Base-by-base conservation (phyloP, 2,329 filamentous ascomycete species). In the Colletotrichum shisoi region DNA sequence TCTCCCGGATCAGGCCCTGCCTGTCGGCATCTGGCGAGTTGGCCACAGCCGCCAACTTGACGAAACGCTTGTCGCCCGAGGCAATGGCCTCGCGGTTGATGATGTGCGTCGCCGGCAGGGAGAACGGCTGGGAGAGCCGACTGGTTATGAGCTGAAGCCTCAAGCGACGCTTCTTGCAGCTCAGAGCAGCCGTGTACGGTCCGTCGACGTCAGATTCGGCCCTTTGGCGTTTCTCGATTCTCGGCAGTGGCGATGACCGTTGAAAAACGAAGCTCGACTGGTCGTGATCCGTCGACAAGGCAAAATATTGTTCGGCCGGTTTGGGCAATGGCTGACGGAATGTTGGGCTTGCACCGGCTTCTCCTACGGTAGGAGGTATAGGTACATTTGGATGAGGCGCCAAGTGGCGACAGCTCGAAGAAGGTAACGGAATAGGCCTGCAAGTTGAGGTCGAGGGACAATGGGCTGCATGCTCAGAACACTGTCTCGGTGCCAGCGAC, bases 31-130 rank as follows among this genome's bases (percentile, higher is more conserved):
- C 78, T 19, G 79, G 71, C 21, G 81, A 75, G 24, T 54, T 65
- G 37, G 57, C 66, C 45, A 49, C 63, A 4, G 81, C 79, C 0
- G 83, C 81, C 63, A 84, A 77, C 72, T 83, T 83, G 37, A 83
- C 71, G 59, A 86, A 83, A 3, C 82, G 78, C 71, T 79, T 83
- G 69, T 84, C 80, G 4, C 82, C 80, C 1, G 75, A 71, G 1
- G 79, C 76, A 12, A 76, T 73, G 13, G 79, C 81, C 63, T 87
- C 87, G 31, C 88, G 84, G 74, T 89, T 86, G 59, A 89, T 81
- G 63, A 91, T 90, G 72, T 92, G 89, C 49, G 89, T 88, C 3
- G 90, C 87, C 0, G 90, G 90, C 34, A 85, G 81, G 0, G 89
- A 91, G 76, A 87, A 92, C 1, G 90, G 89, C 54, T 83, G 84